Base-by-base conservation (phyloP, 2,329 filamentous ascomycete genomes). In the Elsinoe fawcettii region DNA sequence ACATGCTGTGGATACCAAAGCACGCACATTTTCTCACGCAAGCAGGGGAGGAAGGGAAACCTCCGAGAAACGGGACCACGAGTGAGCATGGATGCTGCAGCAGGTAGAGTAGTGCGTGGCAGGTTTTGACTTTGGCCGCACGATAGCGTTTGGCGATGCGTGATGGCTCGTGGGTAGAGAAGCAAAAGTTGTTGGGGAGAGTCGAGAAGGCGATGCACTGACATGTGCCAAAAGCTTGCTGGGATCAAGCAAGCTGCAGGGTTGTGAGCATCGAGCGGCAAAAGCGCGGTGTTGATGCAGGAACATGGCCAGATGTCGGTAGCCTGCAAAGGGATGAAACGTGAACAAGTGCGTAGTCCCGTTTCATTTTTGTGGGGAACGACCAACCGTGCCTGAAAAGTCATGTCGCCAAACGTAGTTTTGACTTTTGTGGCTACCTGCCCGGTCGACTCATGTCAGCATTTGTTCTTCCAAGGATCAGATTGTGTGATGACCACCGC, bases 271-370 rank as follows among this genome's bases (percentile, higher is more conserved):
- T 34, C 46, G 46, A 18, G 46, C 49, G 49, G 49, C 49, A 53
- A 53, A 53, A 53, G 25, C 14, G 25, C 49, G 49, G 49, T 34
- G 30, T 22, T 51, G 46, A 34, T 51, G 46, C 25, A 51, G 46
- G 12, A 49, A 32, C 41, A 49, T 49, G 44, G 44, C 44, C 23
- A 49, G 44, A 49, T 11, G 49, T 53, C 49, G 49, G 49, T 36
- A 53, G 49, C 16, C 18, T 53, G 49, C n/a, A 25, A 53, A 25
- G 49, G 49, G 49, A 53, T 37, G 49, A 53, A 53, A 53, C 49
- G 49, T 39, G 49, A 53, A 36, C 32, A 53, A 16, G 32, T 39
- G 25, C 6, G 25, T 51, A 34, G 46, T 51, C 46, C 16, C 25
- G 46, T 32, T 30, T 34, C 11, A 36, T 53, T 53, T 53, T 53